Evolutionary conservation across 768 basidiomycete genomes (phyloP), one percentile per base, ranked within the genome.

Genomic region (Plicaturopsis crispa): DNA sequence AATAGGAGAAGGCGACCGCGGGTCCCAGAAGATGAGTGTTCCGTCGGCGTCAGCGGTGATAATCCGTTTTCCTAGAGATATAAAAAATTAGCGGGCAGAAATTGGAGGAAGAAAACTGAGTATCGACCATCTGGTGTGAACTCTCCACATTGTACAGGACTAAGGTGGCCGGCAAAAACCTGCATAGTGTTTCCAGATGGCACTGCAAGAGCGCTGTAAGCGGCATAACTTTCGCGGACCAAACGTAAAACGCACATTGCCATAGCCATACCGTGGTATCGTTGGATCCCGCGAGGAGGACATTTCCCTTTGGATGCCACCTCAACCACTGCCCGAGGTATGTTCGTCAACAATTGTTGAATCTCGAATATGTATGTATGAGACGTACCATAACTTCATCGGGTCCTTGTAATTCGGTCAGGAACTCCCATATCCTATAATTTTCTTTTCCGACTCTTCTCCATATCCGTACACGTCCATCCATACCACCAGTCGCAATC

Each of bases 401-500:
- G 6, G 90, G 88, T 2, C 94, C 94, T 48, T 91, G 84, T 24
- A 99, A 64, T 53, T 86, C 86, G 4, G 87, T 92, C 58, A 96
- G 65, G 57, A 98, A 94, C 59, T 97, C 93, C 96, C 96, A 99
- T 37, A 65, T 73, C 44, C 67, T 74, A 63, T 80, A 85, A 43
- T 81, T 62, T 32, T 81, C 78, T 47, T 67, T 82, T 4, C 80
- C 83, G 11, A 90, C 84, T 50, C 90, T 69, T 53, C 84, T 67
- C 96, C 96, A 99, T 44, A 99, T 65, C 44, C 93, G 71, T 26
- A 97, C 82, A 56, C 79, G 82, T 6, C 96, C 96, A 52, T 99
- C 96, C 96, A 99, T 98, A 0, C 96, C 96, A 7, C 94, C 96
- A 0, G 93, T 96, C 12, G 93, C 80, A 41, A 93, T 71, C 73